Conservation (phyloP, 139 green algal genomes). For the Bryopsis sp. region DNA sequence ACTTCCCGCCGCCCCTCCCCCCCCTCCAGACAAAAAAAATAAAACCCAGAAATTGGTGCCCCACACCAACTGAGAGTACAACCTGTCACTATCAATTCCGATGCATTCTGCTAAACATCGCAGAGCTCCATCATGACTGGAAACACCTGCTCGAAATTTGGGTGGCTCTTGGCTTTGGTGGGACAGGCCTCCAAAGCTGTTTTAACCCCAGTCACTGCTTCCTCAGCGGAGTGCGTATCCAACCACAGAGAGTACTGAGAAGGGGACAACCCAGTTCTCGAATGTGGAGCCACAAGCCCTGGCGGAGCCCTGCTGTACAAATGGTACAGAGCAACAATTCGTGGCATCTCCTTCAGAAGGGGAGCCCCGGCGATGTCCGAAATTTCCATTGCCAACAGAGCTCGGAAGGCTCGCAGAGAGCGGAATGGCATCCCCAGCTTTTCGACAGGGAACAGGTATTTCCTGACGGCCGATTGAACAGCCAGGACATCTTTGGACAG, state of each 20-base stretch:
- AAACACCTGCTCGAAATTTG: no score
- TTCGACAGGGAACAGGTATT: neutral
- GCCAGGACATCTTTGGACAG: conserved; percentile 30
- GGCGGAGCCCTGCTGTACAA: conserved; percentile 53
- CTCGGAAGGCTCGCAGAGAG: neutral
- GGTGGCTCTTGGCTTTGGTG: no score
- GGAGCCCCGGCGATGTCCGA: conserved; percentile 22
- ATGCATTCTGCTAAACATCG: no score
- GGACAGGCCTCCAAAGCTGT: neutral
- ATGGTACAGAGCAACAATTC: conserved; percentile 67
- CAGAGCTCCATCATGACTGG: no score
- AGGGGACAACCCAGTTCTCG: conserved; percentile 50
- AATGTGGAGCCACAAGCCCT: conserved; percentile 58
- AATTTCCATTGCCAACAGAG: conserved; percentile 23
- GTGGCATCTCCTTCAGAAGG: conserved; percentile 59
- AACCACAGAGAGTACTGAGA: conserved; percentile 90
- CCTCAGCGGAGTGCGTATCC: conserved; percentile 61
- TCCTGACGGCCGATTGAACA: neutral
- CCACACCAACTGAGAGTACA: no score
- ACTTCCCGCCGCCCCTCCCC: no score
- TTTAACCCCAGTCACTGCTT: conserved; percentile 22
- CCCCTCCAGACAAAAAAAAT: no score
- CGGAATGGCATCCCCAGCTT: neutral
- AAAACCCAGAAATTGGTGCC: no score
- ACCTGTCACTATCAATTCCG: no score